A percentile compares a stretch with the other conserved stretches of the same genome.
Conservation (phyloP, 495 filamentous ascomycete genomes). For the Podospora comata region DNA sequence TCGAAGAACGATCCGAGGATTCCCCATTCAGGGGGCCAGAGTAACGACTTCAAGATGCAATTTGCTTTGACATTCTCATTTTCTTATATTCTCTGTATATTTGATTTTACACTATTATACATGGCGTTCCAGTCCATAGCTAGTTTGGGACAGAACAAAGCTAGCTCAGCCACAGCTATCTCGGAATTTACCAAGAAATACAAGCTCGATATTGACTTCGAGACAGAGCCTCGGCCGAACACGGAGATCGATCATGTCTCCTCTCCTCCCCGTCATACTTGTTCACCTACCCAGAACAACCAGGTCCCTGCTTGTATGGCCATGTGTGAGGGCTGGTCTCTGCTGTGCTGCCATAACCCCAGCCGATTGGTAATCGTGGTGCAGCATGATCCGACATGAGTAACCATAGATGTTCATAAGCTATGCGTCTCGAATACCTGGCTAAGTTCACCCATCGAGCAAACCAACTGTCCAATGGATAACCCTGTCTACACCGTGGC, state of each 20-base stretch:
- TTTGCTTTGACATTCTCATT: not conserved
- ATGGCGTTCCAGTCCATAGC: not conserved
- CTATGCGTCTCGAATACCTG: not conserved
- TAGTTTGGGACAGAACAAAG: not conserved
- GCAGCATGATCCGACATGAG: not conserved
- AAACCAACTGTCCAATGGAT: conserved; percentile 73
- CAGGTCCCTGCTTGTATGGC: not conserved
- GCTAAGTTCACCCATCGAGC: conserved; percentile 49
- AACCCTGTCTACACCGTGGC: conserved; percentile 76
- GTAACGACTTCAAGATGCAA: not conserved
- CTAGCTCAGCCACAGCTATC: not conserved
- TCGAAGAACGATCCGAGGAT: not conserved
- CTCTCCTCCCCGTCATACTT: not conserved
- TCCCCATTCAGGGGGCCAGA: not conserved
- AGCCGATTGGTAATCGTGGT: not conserved
- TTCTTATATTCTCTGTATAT: not conserved
- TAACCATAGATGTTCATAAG: no score
- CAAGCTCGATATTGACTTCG: not conserved
- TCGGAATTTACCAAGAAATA: not conserved
- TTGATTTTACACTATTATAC: not conserved
- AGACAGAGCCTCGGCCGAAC: not conserved
- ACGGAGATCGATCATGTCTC: not conserved
- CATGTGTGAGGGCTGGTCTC: not conserved
- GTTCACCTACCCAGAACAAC: not conserved
- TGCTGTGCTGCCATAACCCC: not conserved